phyloP scores from a whole-genome alignment of 1,284 basidiomycete genomes.

The Ganoderma resinaceum region DNA sequence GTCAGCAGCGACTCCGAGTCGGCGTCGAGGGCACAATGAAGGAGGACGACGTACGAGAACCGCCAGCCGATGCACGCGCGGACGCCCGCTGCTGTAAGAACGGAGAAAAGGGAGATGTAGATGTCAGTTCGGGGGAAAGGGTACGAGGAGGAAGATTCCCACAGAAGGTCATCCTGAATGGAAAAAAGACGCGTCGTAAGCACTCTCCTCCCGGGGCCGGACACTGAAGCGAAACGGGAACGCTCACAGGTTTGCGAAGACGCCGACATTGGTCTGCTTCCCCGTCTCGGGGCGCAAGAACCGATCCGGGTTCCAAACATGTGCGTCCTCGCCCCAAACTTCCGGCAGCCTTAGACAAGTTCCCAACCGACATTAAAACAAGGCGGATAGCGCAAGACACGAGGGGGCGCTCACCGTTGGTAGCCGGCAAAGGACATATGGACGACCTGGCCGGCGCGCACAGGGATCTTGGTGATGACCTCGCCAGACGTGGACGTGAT shows the following conservation, averaged over 20 bases:
- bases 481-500: conserved; percentile 42
- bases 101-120: not conserved
- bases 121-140: not conserved
- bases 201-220: no score
- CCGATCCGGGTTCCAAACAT: conserved; percentile 62
- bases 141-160: not conserved
- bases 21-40: not conserved
- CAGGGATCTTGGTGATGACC: conserved; percentile 41
- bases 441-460: conserved; percentile 47
- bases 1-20: not conserved
- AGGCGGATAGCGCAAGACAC: no score
- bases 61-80: conserved; percentile 44
- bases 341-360: conserved; percentile 35
- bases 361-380: not conserved
- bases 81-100: conserved; percentile 34
- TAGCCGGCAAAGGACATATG: conserved; percentile 40
- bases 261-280: conserved; percentile 51
- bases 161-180: not conserved
- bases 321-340: conserved; percentile 58
- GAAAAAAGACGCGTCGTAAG: no score
- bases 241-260: conserved; percentile 59
- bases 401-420: conserved; percentile 38
- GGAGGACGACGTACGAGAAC: conserved; percentile 39
- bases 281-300: conserved; percentile 41
- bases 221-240: not conserved